These are phyloP conservation scores for Pichia thaimueangensis DNA, from an alignment of 805 yeast species.

Conservation along the genomic window DNA sequence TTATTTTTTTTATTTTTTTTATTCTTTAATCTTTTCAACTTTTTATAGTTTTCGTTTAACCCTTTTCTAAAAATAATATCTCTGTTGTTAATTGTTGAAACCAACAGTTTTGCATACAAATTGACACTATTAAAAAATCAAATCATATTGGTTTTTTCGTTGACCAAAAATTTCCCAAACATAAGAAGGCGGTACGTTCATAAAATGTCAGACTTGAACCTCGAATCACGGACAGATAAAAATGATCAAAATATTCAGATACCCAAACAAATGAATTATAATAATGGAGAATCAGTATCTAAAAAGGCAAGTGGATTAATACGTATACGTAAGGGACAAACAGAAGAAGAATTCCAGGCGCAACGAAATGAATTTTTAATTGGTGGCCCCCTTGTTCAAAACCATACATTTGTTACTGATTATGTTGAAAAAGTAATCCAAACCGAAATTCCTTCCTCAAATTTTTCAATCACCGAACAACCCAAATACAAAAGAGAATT, in stretches of 20 bases:
- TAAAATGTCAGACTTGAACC: too few relatives aligned
- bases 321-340: conserved; percentile 60
- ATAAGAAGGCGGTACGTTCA: too few relatives aligned
- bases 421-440: conserved; percentile 21
- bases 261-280: conserved; percentile 17
- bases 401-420: background rate
- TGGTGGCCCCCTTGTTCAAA: conserved; percentile 46
- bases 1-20: too few relatives aligned
- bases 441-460: background rate
- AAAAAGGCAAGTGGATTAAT: conserved; percentile 40
- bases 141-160: too few relatives aligned
- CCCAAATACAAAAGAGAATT: conserved; percentile 51
- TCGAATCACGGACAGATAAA: background rate
- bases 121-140: too few relatives aligned
- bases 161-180: too few relatives aligned
- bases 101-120: too few relatives aligned
- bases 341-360: conserved; percentile 51
- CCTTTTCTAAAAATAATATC: too few relatives aligned
- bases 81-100: too few relatives aligned
- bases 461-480: conserved; percentile 23
- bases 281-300: conserved; percentile 38
- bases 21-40: too few relatives aligned
- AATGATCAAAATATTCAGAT: conserved; percentile 8
- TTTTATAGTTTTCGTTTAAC: too few relatives aligned
- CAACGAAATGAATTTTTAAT: conserved; percentile 47